phyloP scores from a whole-genome alignment of 257 asterid genomes.

The Jacaranda copaia region DNA sequence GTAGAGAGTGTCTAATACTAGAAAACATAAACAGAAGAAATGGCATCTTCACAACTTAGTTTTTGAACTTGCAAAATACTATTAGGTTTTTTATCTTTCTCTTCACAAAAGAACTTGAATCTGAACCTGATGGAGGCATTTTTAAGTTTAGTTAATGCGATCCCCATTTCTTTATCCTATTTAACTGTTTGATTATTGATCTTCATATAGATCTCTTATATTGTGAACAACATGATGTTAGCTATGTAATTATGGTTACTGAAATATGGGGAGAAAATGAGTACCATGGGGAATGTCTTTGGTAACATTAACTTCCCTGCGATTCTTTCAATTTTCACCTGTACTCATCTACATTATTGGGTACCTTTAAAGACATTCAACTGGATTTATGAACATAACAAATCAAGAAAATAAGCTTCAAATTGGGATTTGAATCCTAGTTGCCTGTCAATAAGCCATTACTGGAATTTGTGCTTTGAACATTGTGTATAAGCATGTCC shows the following conservation, averaged over 20 bases:
- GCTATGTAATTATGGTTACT: not conserved
- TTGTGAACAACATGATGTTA: not conserved
- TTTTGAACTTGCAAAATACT: not conserved
- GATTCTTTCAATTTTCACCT: not conserved
- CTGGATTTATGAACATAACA: not conserved
- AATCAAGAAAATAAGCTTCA: constrained; percentile 3
- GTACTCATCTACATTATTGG: not conserved
- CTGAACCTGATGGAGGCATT: not conserved
- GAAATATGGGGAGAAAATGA: constrained; percentile 2
- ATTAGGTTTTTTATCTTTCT: not conserved
- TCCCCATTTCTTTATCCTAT: not conserved
- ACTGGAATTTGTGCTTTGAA: too few species aligned
- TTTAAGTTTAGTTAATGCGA: not conserved
- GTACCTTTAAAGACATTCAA: not conserved
- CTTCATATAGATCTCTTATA: not conserved
- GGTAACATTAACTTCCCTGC: not conserved
- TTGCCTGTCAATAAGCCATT: too few species aligned
- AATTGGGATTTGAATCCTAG: not conserved
- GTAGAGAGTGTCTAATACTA: not conserved
- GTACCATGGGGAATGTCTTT: not conserved
- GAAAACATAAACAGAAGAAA: not conserved
- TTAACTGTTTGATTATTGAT: not conserved
- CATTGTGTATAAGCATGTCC: too few species aligned
- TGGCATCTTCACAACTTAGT: not conserved
- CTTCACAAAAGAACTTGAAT: not conserved